These are phyloP conservation scores for Penium margaritaceum DNA, from an alignment of 139 green algal genomes.

Conservation along the genomic window DNA sequence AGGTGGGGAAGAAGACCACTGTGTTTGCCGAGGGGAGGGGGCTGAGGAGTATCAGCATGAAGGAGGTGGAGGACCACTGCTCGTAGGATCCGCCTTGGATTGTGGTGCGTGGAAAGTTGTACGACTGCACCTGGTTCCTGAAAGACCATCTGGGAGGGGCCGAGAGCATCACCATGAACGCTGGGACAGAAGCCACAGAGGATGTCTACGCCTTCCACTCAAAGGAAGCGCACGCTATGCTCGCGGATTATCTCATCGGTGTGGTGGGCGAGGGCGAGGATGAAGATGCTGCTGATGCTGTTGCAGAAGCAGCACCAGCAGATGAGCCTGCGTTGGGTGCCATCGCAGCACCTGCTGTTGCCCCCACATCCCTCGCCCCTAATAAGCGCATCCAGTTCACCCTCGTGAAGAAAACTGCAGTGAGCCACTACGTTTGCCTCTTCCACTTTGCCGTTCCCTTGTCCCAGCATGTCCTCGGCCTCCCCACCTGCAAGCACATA, in stretches of 20 bases:
- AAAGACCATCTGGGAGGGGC: conserved; percentile 48
- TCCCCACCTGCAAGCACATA: conserved; percentile 87
- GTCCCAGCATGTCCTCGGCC: conserved; percentile 71
- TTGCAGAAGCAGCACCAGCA: not conserved
- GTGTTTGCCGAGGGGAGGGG: no score
- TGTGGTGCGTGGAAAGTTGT: conserved; percentile 70
- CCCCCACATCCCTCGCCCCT: conserved; percentile 62
- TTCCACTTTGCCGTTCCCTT: conserved; percentile 85
- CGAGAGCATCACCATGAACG: conserved; percentile 49
- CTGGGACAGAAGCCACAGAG: conserved; percentile 48
- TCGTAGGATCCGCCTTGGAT: conserved; percentile 78
- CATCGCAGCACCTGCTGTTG: not conserved
- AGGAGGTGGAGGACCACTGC: conserved; percentile 66
- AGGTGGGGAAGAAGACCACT: no score
- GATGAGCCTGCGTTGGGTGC: not conserved
- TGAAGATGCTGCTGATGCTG: not conserved
- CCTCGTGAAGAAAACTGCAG: conserved; percentile 65
- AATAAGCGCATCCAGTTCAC: conserved; percentile 67
- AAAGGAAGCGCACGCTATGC: conserved; percentile 27
- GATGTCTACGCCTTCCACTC: conserved; percentile 53
- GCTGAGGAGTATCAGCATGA: conserved; percentile 52
- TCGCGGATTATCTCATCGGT: conserved; percentile 47
- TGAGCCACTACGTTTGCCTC: conserved; percentile 74
- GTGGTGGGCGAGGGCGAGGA: conserved; percentile 11
- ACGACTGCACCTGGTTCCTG: conserved; percentile 49